These are phyloP conservation scores for Ophiostoma quercus DNA, from an alignment of 2,329 filamentous ascomycete genomes.

Conservation along the genomic window DNA sequence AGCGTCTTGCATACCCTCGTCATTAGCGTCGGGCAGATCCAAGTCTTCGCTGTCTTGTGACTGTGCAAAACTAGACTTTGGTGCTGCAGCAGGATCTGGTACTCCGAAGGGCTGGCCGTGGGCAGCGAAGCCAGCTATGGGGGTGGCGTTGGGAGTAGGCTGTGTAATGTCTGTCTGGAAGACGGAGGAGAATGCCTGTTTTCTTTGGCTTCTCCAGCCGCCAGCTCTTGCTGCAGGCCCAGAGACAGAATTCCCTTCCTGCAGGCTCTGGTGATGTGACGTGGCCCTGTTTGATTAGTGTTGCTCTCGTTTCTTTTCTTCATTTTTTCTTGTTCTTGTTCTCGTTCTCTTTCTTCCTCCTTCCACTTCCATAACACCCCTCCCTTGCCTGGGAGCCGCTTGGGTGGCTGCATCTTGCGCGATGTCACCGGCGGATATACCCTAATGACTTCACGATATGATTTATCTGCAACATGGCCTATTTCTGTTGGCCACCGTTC, in stretches of 20 bases:
- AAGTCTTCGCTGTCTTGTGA: conserved; percentile 26
- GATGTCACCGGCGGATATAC: background rate
- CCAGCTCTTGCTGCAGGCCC: background rate
- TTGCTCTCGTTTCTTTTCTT: background rate
- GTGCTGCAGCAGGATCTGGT: conserved; percentile 26
- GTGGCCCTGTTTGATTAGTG: background rate
- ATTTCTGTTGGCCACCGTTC: background rate
- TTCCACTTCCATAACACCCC: background rate
- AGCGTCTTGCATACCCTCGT: background rate
- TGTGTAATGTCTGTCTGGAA: conserved; percentile 50
- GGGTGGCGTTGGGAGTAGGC: conserved; percentile 43
- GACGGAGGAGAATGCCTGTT: conserved; percentile 51
- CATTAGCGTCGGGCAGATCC: conserved; percentile 23
- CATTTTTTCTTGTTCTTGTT: background rate
- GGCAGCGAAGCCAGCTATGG: conserved; percentile 37
- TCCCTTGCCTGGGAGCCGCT: background rate
- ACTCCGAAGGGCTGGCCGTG: conserved; percentile 46
- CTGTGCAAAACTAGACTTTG: background rate
- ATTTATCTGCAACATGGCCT: background rate
- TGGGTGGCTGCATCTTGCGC: background rate
- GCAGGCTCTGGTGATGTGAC: background rate
- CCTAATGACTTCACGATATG: background rate
- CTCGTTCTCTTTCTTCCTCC: background rate
- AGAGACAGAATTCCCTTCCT: background rate
- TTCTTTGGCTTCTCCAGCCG: conserved; percentile 44